Evolutionary conservation across 352 stramenopile species (phyloP), one percentile per base, ranked within the genome.

Genomic region (Phytophthora parvispora): DNA sequence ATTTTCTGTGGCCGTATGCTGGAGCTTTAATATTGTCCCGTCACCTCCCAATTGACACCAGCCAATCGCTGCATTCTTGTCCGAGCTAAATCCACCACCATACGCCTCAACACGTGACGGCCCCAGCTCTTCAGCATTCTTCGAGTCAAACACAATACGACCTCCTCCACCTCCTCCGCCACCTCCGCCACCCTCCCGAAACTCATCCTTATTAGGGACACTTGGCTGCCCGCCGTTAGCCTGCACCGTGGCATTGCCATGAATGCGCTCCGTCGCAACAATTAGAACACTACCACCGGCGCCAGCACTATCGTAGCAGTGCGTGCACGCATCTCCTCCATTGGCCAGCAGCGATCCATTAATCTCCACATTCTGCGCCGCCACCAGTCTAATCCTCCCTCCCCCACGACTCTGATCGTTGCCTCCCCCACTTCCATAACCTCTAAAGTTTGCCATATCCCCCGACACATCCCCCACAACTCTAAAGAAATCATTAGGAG

Each of bases 21-120:
- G 79, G 18, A 83, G 22, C 40, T 90, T 90, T 7, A 95, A 48
- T 54, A 95, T 93, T 4, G 89, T 92, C 15, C 89, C 89, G 29
- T 93, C 87, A 34, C 81, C 86, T 34, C 87, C 89, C 15, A 94
- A 72, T 49, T 96, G 89, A 27, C 89, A 96, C 89, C 89, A 95
- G 38, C 76, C 67, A 25, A 94, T 81, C 4, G 67, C 60, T 22
- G 57, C 10, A 48, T 77, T 83, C 18, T 51, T 71, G 47, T 59
- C 66, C 6, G 74, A 60, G 18, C 42, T 74, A 18, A 74, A 72
- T 1, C 84, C 84, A 9, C 84, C 84, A 32, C 84, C 84, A 50
- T 81, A 90, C 1, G 84, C 84, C 60, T 81, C 67, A 9, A 92
- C 71, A 12, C 56, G 58, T n/a, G 73, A 63, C 6, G 75, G 71